A percentile compares a stretch with the other conserved stretches of the same genome.
Conservation (phyloP, 2,329 filamentous ascomycete species). For the Trichoderma sp. region DNA sequence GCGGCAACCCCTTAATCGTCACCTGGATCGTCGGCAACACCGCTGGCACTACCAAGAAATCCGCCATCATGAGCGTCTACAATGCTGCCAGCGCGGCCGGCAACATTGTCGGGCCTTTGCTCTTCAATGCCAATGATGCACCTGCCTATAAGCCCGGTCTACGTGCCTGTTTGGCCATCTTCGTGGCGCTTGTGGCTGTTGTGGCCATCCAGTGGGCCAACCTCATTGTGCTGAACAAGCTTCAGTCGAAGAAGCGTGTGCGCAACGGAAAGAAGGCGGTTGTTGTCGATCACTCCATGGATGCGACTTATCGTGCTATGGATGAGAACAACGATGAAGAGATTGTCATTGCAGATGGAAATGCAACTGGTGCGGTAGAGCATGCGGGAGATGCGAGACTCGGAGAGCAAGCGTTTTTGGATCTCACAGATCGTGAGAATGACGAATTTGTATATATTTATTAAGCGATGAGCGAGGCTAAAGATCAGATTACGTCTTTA, state of each 20-base stretch:
- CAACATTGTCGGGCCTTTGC: conserved; percentile 68
- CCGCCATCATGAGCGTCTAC: conserved; percentile 64
- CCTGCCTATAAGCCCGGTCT: conserved; percentile 63
- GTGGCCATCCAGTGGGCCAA: conserved; percentile 59
- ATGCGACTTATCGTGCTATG: conserved; percentile 48
- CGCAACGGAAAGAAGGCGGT: conserved; percentile 62
- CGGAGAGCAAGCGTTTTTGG: conserved; percentile 59
- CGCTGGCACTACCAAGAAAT: conserved; percentile 69
- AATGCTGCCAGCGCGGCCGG: conserved; percentile 64
- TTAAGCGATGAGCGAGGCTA: conserved; percentile 42
- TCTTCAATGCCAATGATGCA: conserved; percentile 62
- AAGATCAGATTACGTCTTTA: neutral
- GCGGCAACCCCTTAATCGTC: conserved; percentile 67
- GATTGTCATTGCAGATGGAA: conserved; percentile 10
- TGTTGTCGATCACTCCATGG: conserved; percentile 65
- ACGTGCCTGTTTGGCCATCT: conserved; percentile 58
- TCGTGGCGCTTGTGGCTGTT: conserved; percentile 56
- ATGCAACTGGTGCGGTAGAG: conserved; percentile 3
- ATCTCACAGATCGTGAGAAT: conserved; percentile 67
- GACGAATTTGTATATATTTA: conserved; percentile 70
- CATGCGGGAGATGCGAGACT: conserved; percentile 33
- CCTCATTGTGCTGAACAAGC: conserved; percentile 59
- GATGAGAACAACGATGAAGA: conserved; percentile 24
- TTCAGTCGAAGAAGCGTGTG: conserved; percentile 59
- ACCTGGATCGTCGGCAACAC: conserved; percentile 73